Evolutionary conservation across 441 rosid genomes (phyloP), one percentile per base, ranked within the genome.

Genomic region (Raphanus hybrid): DNA sequence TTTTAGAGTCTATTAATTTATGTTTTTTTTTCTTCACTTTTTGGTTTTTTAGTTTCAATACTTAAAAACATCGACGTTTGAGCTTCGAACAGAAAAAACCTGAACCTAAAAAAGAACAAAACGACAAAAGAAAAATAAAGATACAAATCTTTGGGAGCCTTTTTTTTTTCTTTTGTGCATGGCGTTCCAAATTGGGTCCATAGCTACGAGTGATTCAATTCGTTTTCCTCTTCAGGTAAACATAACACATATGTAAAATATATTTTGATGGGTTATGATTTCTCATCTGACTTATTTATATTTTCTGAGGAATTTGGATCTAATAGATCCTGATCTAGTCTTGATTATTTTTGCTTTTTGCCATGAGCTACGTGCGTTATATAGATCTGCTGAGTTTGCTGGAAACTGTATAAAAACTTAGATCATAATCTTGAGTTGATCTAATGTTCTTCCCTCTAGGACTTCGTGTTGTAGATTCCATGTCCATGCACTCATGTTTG

Each of bases 161-260:
- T 74, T 66, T 63, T 74, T 39, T 66, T 81, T 82, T 71, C 16
- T 27, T 74, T 72, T 75, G 59, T 54, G 59, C 59, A 54, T 15
- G 59, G 59, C 59, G 59, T 58, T 23, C 29, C 9, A 16, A 14
- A 82, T 79, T 85, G 83, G 78, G 59, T 69, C 55, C 77, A 71
- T 81, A 41, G 79, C 76, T 81, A 62, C 58, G 50, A 70, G 74
- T 64, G 66, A 50, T 69, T 62, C 76, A 57, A 48, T 64, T 69
- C 73, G 34, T 70, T 45, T 60, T 77, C 64, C 61, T 76, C 79
- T 74, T 71, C 84, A 54, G 82, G 81, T 84, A 75, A 59, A 59
- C 39, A 26, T 16, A 26, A 7, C 10, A 60, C 18, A 6, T 2
- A 57, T 52, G 71, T n/a, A 6, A 32, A 5, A 34, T 1, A 37